These are phyloP conservation scores for Phytophthora rubi DNA, from an alignment of 352 stramenopile genomes.

Conservation along the genomic window DNA sequence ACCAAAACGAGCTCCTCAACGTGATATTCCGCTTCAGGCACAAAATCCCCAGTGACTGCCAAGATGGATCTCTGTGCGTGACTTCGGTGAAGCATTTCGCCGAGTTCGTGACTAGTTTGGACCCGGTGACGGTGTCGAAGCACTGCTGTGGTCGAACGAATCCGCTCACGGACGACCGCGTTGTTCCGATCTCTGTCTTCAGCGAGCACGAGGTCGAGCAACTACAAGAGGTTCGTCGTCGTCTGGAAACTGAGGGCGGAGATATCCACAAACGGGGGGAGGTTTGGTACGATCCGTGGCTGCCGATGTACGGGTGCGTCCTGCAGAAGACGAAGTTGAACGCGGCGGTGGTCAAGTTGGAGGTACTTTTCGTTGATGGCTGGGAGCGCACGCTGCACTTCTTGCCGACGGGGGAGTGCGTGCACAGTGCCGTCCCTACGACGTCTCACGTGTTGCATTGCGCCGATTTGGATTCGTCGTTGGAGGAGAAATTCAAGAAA, in stretches of 20 bases:
- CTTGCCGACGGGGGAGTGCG: slow-evolving; percentile 24
- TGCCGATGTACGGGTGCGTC: slow-evolving; percentile 54
- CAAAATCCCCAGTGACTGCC: slow-evolving; percentile 39
- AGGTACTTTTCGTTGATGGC: slow-evolving; percentile 49
- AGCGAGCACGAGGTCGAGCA: slow-evolving; percentile 31
- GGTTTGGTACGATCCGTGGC: slow-evolving; percentile 46
- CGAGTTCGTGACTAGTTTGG: slow-evolving; percentile 26
- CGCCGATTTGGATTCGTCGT: slow-evolving; percentile 25
- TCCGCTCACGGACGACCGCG: slow-evolving; percentile 28
- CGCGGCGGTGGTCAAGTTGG: slow-evolving; percentile 27
- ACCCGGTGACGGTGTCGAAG: slow-evolving; percentile 7
- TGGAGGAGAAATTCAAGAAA: slow-evolving; percentile 18
- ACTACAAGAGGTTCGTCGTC: slow-evolving; percentile 21
- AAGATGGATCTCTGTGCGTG: slow-evolving; percentile 35
- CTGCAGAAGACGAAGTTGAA: slow-evolving; percentile 44
- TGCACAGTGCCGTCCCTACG: slow-evolving; percentile 49
- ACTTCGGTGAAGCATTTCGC: slow-evolving; percentile 28
- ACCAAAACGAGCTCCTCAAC: slow-evolving; percentile 28
- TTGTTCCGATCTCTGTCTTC: slow-evolving; percentile 31
- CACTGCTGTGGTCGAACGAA: slow-evolving; percentile 18
- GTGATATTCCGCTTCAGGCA: slow-evolving; percentile 57
- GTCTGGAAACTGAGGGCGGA: slow-evolving; percentile 6
- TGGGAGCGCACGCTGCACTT: slow-evolving; percentile 54
- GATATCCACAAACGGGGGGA: slow-evolving; percentile 27
- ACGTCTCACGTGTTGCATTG: slow-evolving; percentile 37